phyloP scores from a whole-genome alignment of 75 land plant genomes.

The Chamaecyparis obtusa region DNA sequence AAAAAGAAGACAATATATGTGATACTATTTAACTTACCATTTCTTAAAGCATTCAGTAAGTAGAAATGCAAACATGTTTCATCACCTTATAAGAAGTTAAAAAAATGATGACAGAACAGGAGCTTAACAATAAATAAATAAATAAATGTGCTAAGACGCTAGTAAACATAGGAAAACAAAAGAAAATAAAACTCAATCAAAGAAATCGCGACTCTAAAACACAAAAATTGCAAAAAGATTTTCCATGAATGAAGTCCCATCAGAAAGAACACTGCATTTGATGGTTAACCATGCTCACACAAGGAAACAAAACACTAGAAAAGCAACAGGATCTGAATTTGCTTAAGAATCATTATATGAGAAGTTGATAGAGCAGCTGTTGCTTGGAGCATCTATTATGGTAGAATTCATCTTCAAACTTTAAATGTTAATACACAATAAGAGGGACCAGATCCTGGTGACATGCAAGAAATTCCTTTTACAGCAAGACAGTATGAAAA shows the following conservation, averaged over 20 bases:
- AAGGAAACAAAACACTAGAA: too few species aligned
- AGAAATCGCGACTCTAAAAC: neutral
- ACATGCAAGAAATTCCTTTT: neutral
- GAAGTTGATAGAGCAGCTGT: neutral
- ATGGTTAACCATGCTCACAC: too few species aligned
- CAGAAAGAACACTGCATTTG: neutral
- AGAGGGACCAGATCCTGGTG: neutral
- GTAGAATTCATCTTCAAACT: neutral
- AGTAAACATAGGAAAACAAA: neutral
- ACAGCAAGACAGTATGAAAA: neutral
- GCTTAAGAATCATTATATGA: neutral
- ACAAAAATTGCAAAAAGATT: neutral
- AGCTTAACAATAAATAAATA: neutral
- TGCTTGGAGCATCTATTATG: neutral
- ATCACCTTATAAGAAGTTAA: neutral
- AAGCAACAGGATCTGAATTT: too few species aligned
- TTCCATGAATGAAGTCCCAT: neutral
- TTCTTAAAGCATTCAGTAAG: neutral
- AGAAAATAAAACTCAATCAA: neutral
- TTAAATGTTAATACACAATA: neutral
- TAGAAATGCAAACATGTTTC: neutral
- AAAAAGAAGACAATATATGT: neutral
- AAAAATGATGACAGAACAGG: neutral
- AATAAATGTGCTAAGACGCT: neutral
- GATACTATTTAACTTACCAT: neutral